Evolutionary conservation across 164 flowering plant species (phyloP), one percentile per base, ranked within the genome.

Genomic region (Nymphaea thermarum): DNA sequence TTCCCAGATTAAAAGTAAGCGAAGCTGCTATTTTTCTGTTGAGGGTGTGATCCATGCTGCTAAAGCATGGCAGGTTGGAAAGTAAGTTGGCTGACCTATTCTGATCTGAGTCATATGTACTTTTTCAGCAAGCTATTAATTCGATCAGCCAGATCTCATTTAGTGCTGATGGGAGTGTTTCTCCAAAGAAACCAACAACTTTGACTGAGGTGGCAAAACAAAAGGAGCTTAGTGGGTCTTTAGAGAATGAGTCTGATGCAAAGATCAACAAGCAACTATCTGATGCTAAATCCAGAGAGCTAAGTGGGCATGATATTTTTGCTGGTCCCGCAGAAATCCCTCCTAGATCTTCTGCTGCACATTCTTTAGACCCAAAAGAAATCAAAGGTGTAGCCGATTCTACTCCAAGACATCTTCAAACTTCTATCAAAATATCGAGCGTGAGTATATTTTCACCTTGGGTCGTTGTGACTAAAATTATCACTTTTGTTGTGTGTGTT

Each of bases 81-180:
- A 6, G 44, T 6, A n/a, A 4, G 11, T 12, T 6, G 47, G 11
- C 41, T 51, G 47, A 59, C 14, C 16, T 36, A 11, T 45, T 7
- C 15, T 42, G 44, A 17, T 65, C 11, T 63, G 55, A 14, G 4
- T 51, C 57, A 8, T 51, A 51, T 51, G 12, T 51, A 15, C 57
- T 15, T 59, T 41, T 44, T 60, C 80, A 88, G 99, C 99, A 91
- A 90, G 78, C 96, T 0, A 75, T 84, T 43, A 74, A 81, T 74
- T 95, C 92, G 68, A 85, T 90, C 66, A 94, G 98, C 79, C 97
- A 91, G 69, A 94, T 94, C 64, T 91, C 98, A 66, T 93, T 93
- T 75, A 84, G 85, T 66, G 82, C 79, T 60, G 97, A 89, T 70
- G 97, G 80, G 74, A 76, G 82, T 53, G 77, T 93, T 59, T 82